These are phyloP conservation scores for Tetradesmus obliquus DNA, from an alignment of 139 green algal genomes.

Conservation along the genomic window DNA sequence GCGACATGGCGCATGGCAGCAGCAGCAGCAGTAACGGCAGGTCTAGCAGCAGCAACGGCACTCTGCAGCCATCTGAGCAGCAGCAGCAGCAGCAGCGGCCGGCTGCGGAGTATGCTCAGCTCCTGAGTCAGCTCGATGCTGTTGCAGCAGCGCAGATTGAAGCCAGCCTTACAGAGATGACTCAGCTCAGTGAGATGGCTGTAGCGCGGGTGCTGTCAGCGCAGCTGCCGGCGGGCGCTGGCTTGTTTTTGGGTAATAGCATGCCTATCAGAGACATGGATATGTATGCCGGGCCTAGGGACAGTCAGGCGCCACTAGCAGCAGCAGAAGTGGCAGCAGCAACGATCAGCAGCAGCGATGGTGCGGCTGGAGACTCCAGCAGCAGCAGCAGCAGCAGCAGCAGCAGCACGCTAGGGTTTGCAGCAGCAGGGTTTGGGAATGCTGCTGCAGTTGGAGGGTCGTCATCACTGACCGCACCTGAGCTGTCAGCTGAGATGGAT, in stretches of 20 bases:
- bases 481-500: background rate
- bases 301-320: background rate
- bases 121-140: constrained; percentile 8
- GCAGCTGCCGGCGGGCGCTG: constrained; percentile 73
- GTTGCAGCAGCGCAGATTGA: constrained; percentile 40
- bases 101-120: constrained; percentile 1
- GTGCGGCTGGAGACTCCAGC: constrained; percentile 6
- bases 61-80: background rate
- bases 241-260: constrained; percentile 96
- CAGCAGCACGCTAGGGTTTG: background rate
- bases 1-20: background rate
- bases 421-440: background rate
- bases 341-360: background rate
- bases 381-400: constrained; percentile 39
- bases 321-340: background rate
- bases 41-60: background rate
- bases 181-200: constrained; percentile 71
- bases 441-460: background rate
- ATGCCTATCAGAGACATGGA: constrained; percentile 99
- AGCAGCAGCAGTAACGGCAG: background rate
- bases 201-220: constrained; percentile 69
- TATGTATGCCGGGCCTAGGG: constrained; percentile 81
- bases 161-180: constrained; percentile 42
- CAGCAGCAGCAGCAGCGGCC: constrained; percentile 13
- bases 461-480: background rate